A percentile compares a stretch with the other conserved stretches of the same genome.
Conservation (phyloP, 176 grass and related monocot genomes). For the Cymbopogon citratus region DNA sequence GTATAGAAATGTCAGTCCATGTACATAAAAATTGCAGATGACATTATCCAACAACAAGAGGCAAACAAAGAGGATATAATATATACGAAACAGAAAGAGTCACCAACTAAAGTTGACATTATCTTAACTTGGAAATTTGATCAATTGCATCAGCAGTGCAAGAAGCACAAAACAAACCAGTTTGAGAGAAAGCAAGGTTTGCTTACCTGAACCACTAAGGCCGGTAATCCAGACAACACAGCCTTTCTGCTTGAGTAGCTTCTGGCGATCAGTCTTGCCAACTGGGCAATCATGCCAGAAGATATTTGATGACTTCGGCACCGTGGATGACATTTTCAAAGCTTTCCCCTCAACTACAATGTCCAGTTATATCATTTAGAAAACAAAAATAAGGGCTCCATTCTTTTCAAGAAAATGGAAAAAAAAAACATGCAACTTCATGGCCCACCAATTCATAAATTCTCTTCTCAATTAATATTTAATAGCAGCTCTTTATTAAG, state of each 20-base stretch:
- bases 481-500: too few species aligned
- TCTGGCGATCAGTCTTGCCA: conserved; percentile 61
- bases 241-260: conserved; percentile 70
- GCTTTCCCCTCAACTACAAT: conserved; percentile 12
- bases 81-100: background rate
- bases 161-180: background rate
- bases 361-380: background rate
- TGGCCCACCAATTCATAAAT: background rate
- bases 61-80: background rate
- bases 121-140: background rate
- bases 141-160: background rate
- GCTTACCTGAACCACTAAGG: conserved; percentile 75
- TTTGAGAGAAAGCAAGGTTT: background rate
- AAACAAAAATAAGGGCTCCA: background rate
- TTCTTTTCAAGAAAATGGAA: background rate
- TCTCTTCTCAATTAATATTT: background rate
- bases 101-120: background rate
- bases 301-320: conserved; percentile 55
- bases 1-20: background rate
- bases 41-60: background rate
- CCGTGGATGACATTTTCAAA: conserved; percentile 34
- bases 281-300: conserved; percentile 84
- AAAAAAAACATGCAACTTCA: background rate
- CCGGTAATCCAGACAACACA: conserved; percentile 91
- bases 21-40: background rate